Conservation (phyloP, 1,284 basidiomycete species). For the Ceratobasidium sp. region DNA sequence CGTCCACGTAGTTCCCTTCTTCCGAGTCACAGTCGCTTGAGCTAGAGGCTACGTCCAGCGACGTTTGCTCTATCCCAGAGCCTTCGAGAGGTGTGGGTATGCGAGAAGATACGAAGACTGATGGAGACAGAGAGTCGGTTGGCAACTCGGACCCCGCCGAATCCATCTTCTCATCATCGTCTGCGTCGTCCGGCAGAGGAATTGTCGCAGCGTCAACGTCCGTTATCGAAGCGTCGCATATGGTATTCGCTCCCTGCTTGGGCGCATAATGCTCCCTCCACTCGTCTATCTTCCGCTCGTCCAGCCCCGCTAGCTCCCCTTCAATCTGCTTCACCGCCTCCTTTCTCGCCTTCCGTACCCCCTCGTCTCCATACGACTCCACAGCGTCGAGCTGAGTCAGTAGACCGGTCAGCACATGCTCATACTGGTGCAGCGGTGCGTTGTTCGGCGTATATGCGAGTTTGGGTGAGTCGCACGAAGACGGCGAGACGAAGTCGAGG, state of each 20-base stretch:
- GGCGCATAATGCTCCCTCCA: constrained; percentile 52
- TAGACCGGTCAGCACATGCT: constrained; percentile 72
- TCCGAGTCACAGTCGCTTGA: no score
- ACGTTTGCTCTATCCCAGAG: no score
- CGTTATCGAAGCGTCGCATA: no score
- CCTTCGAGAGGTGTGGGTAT: no score
- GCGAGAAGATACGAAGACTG: no score
- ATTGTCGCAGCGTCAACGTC: not conserved
- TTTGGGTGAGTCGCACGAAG: constrained; percentile 51
- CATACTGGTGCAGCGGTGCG: constrained; percentile 70
- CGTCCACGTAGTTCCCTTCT: no score
- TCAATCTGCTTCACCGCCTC: constrained; percentile 74
- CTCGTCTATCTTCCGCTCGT: constrained; percentile 60
- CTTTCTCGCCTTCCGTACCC: constrained; percentile 71
- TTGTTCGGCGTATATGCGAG: constrained; percentile 68
- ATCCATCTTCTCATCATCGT: no score
- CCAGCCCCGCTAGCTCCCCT: constrained; percentile 69
- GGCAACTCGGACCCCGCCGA: no score
- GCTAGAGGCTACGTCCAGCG: no score
- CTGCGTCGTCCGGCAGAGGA: not conserved
- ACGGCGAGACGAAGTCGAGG: constrained; percentile 44
- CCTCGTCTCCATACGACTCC: constrained; percentile 72
- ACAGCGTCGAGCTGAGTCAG: constrained; percentile 76
- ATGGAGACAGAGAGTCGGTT: no score
- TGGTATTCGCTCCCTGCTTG: not conserved